Evolutionary conservation across 495 filamentous ascomycete genomes (phyloP).

Genomic region (Jackrogersella minutella): DNA sequence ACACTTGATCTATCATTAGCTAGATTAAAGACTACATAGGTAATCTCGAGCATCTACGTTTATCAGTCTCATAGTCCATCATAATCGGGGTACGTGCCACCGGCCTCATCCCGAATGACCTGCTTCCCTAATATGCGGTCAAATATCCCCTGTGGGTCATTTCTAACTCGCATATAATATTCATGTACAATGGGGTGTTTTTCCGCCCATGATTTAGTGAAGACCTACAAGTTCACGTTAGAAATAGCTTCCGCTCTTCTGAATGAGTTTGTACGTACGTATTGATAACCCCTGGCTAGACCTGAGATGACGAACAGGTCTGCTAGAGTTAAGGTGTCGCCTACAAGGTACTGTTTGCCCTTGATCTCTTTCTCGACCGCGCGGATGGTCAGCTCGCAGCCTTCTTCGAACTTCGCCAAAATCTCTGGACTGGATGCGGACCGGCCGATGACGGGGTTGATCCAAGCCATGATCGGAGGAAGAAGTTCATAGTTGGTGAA

Average conservation of each 20-base stretch:
- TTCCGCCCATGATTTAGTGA: background rate
- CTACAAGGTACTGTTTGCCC: background rate
- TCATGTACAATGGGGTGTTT: background rate
- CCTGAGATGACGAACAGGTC: background rate
- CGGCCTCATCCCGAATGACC: background rate
- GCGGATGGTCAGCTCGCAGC: background rate
- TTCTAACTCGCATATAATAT: background rate
- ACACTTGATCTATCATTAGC: too few species aligned
- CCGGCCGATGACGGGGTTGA: background rate
- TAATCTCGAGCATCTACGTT: too few species aligned
- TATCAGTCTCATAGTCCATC: slow-evolving; percentile 2
- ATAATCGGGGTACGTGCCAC: background rate
- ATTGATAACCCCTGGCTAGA: background rate
- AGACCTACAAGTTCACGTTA: background rate
- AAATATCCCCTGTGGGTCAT: background rate
- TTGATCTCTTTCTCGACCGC: background rate
- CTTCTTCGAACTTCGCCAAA: background rate
- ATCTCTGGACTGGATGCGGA: background rate
- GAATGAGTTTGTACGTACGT: background rate
- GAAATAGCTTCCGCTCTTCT: background rate
- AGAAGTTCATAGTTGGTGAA: slow-evolving; percentile 2
- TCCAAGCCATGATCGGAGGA: background rate
- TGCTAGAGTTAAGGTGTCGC: background rate
- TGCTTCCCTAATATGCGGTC: background rate
- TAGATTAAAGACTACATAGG: too few species aligned